Evolutionary conservation across 2,329 filamentous ascomycete genomes (phyloP), one percentile per base, ranked within the genome.

Genomic region (Sporothrix mexicana): DNA sequence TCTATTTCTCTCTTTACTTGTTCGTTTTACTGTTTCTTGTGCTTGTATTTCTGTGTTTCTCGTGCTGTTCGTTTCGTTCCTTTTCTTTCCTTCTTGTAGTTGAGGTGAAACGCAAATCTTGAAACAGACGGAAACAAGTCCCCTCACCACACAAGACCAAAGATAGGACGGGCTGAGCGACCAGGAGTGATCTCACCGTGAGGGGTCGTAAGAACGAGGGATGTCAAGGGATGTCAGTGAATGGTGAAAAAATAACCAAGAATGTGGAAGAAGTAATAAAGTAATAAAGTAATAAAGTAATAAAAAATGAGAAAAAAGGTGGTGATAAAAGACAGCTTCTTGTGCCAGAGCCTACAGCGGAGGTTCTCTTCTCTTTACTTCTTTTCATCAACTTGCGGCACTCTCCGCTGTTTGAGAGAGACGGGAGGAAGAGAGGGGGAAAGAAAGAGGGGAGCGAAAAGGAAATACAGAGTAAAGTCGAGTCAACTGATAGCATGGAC

Each of bases 101-200:
- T 45, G 8, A 64, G 59, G 36, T 64, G 59, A 64, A 64, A 64
- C 59, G 59, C 36, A 64, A 10, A 20, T 45, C 23, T 45, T 64
- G 36, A 64, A 64, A 64, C 59, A 64, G 59, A 45, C 59, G 59
- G 59, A 64, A 45, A 45, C 59, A 64, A 36, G 51, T 20, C 4
- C 12, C 59, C 59, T 36, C 59, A 10, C 36, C 59, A 45, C 20
- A 55, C 51, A 55, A 3, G 23, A 55, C 51, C 8, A 36, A 55
- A 20, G n/a, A 13, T 23, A 25, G 2, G 51, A 55, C 36, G 59
- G 59, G 30, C 36, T 23, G 59, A 64, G 36, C 59, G 6, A 17
- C 12, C 30, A 45, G n/a, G n/a, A 36, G n/a, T n/a, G 30, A 36
- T 36, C 30, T 36, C 30, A 36, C 30, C 5, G 7, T 36, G 30